Percentiles rank a stretch among this genome's conserved stretches.
phyloP scores from a whole-genome alignment of 1,284 basidiomycete genomes.

The Ceratorhiza oryzae-sativae region DNA sequence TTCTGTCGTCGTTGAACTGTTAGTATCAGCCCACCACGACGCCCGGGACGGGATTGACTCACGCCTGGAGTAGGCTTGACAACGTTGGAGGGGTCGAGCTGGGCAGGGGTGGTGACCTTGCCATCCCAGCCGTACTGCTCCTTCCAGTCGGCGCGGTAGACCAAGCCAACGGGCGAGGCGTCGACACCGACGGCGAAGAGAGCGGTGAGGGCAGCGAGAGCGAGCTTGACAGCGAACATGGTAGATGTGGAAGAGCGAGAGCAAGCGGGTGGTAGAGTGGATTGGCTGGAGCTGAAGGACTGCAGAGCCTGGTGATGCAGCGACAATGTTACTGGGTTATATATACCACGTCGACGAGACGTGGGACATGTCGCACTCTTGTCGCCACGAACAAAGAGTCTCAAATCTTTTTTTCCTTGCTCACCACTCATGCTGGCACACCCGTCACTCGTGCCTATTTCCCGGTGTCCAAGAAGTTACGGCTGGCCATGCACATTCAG shows the following conservation, averaged over 20 bases:
- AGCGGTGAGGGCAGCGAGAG: not conserved
- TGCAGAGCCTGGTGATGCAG: not conserved
- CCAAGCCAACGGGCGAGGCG: not conserved
- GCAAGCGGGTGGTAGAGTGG: not conserved
- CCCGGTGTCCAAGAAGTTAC: too few species aligned
- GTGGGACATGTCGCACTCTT: too few species aligned
- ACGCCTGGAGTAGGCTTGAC: constrained; percentile 6
- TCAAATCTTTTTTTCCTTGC: too few species aligned
- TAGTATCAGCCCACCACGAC: not conserved
- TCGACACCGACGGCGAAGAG: not conserved
- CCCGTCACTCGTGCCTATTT: too few species aligned
- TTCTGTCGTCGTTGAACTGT: not conserved
- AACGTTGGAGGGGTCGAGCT: constrained; percentile 2
- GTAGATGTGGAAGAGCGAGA: constrained; percentile 2
- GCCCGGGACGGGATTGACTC: not conserved
- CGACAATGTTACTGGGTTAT: not conserved
- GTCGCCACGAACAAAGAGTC: too few species aligned
- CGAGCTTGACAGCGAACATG: constrained; percentile 21
- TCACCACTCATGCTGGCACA: not conserved
- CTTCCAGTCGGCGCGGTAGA: constrained; percentile 16
- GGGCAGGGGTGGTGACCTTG: constrained; percentile 8
- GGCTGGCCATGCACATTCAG: not conserved
- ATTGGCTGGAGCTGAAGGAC: not conserved
- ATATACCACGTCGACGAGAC: too few species aligned
- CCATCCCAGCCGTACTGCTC: constrained; percentile 4